Base-by-base conservation (phyloP, 257 asterid genomes). In the Ballota nigra region DNA sequence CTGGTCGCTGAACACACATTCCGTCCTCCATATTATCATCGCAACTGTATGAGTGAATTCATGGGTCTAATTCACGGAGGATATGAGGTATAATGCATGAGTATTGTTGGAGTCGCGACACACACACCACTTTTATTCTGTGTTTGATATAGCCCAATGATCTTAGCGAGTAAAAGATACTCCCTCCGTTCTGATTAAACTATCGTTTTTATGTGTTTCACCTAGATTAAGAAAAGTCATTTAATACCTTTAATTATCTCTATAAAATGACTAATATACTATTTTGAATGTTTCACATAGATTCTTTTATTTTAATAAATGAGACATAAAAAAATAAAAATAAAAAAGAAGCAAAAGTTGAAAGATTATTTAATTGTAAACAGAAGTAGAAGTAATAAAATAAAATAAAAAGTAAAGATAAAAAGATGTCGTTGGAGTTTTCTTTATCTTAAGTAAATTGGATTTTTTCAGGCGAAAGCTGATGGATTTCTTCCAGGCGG, bases 11-110 rank as follows among this genome's bases (percentile, higher is more conserved):
- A 95, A 68, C 97, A 95, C 72, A 95, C 99, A 59, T 92, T 92
- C 72, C 99, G 98, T 22, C 99, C 99, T 73, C 99, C 98, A 18
- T 95, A 92, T 80, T 95, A 88, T 82, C 99, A 95, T 76, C 96
- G 96, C 76, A 95, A 95, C 81, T 95, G 99, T 76, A 95, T 92
- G 98, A 91, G 96, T 64, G 99, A 95, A 80, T 94, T 91, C 83
- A 91, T 94, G 99, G 99, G 99, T 69, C 88, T 94, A 16, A 91
- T 94, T 74, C 63, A 84, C 33, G 99, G 99, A 43, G 94, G 87
- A 76, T 94, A 94, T 18, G 99, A 94, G 96, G 99, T 93, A 85
- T 36, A 71, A 33, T 12, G 1, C 52, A 33, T 52, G 61, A 23
- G n/a, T 31, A 43, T 33, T 63, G 34, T 7, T 19, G 11, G 20